phyloP scores from a whole-genome alignment of 345 rosid species.

The Crucihimalaya himalaica region DNA sequence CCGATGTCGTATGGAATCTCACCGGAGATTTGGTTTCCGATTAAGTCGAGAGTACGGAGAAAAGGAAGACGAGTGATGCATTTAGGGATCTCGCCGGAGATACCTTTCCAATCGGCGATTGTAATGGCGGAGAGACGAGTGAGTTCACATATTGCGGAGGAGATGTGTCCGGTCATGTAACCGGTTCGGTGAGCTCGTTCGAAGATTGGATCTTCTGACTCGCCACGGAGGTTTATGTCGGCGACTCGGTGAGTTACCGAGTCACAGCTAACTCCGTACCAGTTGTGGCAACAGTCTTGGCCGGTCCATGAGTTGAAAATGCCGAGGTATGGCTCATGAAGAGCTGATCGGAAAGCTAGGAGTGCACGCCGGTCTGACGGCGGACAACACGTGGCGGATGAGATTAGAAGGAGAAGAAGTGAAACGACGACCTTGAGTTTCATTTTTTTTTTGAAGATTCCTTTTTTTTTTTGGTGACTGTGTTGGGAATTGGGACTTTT shows the following conservation, averaged over 20 bases:
- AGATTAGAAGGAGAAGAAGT: slow-evolving; percentile 38
- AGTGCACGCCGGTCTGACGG: slow-evolving; percentile 76
- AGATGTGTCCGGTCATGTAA: slow-evolving; percentile 75
- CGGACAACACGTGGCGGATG: slow-evolving; percentile 60
- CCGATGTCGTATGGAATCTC: slow-evolving; percentile 62
- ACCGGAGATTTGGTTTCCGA: slow-evolving; percentile 76
- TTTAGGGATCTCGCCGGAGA: slow-evolving; percentile 71
- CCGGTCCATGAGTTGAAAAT: slow-evolving; percentile 87
- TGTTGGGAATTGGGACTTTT: slow-evolving; percentile 30
- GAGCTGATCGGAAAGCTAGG: slow-evolving; percentile 61
- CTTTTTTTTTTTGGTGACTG: slow-evolving; percentile 15
- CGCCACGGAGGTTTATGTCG: slow-evolving; percentile 88
- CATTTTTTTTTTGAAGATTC: slow-evolving; percentile 21
- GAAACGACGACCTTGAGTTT: slow-evolving; percentile 30
- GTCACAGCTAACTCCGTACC: slow-evolving; percentile 95
- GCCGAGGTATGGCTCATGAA: slow-evolving; percentile 68
- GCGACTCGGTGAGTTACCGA: slow-evolving; percentile 62
- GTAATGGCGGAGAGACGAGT: slow-evolving; percentile 64
- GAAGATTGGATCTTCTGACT: slow-evolving; percentile 84
- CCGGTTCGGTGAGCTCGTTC: slow-evolving; percentile 63
- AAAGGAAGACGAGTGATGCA: slow-evolving; percentile 66
- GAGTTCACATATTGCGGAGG: slow-evolving; percentile 63
- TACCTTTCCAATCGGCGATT: slow-evolving; percentile 92
- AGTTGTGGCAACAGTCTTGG: slow-evolving; percentile 76
- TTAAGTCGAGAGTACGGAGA: slow-evolving; percentile 67